phyloP scores from a whole-genome alignment of 495 filamentous ascomycete genomes.

The Neurospora africana region DNA sequence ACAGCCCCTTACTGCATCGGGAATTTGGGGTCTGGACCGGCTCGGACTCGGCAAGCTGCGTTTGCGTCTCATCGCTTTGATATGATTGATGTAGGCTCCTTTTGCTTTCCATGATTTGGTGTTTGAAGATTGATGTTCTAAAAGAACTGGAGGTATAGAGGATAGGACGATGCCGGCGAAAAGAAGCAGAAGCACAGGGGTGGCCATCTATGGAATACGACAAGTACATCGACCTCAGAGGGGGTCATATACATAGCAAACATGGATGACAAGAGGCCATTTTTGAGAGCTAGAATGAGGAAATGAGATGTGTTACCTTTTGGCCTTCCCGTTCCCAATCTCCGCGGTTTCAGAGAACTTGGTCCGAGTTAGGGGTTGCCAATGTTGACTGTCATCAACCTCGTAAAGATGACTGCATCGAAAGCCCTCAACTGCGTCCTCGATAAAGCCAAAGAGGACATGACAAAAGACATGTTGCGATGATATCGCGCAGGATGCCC shows the following conservation, averaged over 20 bases:
- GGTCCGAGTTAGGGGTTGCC: not conserved
- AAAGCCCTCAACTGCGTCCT: not conserved
- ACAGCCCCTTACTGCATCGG: not conserved
- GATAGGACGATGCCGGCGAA: not conserved
- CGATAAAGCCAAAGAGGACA: not conserved
- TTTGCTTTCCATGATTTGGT: not conserved
- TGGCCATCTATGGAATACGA: not conserved
- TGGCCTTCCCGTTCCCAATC: not conserved
- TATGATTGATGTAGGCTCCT: not conserved
- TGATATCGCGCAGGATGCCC: not conserved
- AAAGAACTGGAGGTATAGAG: not conserved
- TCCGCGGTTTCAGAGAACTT: not conserved
- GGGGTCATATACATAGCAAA: not conserved
- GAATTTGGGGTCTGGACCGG: not conserved
- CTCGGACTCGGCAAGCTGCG: not conserved
- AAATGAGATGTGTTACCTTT: not conserved
- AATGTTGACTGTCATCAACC: not conserved
- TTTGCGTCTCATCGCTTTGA: not conserved
- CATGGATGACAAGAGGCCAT: not conserved
- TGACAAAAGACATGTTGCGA: not conserved
- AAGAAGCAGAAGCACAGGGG: not conserved
- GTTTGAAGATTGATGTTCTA: not conserved
- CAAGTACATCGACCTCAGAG: not conserved
- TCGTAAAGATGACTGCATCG: not conserved
- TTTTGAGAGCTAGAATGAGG: not conserved